A percentile compares a stretch with the other conserved stretches of the same genome.
These are phyloP conservation scores for Aureobasidium melanogenum DNA, from an alignment of 2,329 filamentous ascomycete genomes.

Conservation along the genomic window DNA sequence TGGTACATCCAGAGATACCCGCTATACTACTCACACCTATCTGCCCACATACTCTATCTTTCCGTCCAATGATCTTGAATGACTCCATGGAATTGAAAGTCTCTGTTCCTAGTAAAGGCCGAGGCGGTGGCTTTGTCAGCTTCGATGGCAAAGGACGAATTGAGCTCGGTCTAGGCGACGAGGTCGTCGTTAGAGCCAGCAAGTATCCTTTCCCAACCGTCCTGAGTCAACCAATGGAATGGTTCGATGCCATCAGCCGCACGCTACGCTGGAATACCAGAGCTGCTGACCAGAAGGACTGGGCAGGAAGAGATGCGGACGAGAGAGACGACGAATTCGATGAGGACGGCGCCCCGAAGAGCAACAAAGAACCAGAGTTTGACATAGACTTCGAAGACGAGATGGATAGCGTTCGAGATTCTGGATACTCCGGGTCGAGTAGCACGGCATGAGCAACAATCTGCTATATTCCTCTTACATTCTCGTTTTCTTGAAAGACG, in stretches of 20 bases:
- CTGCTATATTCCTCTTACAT: neutral
- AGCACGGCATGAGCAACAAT: constrained; percentile 8
- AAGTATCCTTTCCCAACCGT: constrained; percentile 98
- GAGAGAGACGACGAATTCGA: constrained; percentile 33
- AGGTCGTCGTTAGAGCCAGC: constrained; percentile 90
- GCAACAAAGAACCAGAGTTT: constrained; percentile 55
- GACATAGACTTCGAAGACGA: constrained; percentile 74
- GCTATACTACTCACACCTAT: constrained; percentile 95
- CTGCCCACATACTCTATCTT: constrained; percentile 92
- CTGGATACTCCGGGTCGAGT: constrained; percentile 19
- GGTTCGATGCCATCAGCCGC: constrained; percentile 91
- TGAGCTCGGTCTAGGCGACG: constrained; percentile 85
- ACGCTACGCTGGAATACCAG: constrained; percentile 93
- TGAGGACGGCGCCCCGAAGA: constrained; percentile 35
- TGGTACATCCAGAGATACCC: constrained; percentile 94
- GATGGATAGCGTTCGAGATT: constrained; percentile 29
- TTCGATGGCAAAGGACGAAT: constrained; percentile 96
- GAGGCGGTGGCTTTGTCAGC: constrained; percentile 89
- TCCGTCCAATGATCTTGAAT: constrained; percentile 94
- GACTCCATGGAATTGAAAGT: constrained; percentile 90
- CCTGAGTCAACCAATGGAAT: constrained; percentile 78
- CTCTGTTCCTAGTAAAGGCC: constrained; percentile 71
- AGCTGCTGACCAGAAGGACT: constrained; percentile 85
- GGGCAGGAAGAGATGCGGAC: constrained; percentile 34
- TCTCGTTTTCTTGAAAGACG: neutral